Evolutionary conservation across 768 basidiomycete genomes (phyloP), one percentile per base, ranked within the genome.

Genomic region (Russula ochroleuca): DNA sequence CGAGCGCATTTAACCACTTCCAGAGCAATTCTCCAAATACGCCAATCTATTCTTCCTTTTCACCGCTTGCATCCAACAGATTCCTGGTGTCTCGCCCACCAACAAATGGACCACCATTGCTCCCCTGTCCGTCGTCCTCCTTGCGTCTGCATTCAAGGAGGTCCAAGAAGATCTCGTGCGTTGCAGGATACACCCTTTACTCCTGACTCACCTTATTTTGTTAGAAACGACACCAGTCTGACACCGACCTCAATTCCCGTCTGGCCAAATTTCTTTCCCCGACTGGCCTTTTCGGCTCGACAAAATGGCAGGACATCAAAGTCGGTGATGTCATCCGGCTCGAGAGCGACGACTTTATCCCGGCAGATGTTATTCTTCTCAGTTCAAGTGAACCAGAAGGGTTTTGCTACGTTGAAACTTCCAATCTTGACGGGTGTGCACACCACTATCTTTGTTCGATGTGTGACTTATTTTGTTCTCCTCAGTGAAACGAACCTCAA

Each of bases 31-130:
- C 79, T 94, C 92, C 49, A 93, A 97, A 84, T 98, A 98, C 73
- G 96, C 97, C 69, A 98, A 99, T 73, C 57, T 98, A 65, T 99
- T 99, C 81, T 99, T 99, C 81, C 80, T 99, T 63, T 98, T 99
- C 79, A 98, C 96, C 35, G 93, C 93, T 21, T 87, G 83, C 75
- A 98, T 98, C 54, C 96, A 98, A 72, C 97, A 99, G 78, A 94
- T 99, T 68, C 97, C 97, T 17, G 92, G 86, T 69, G 95, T 99
- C 8, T 99, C 97, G 1, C 97, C 97, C 17, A 98, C 96, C 3
- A 94, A 97, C 71, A 80, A 77, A 63, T 99, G 91, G 74, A 99
- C 97, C 2, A 99, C 97, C 9, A 95, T 99, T 73, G 90, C 79
- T 0, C 97, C 97, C 17, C 84, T 99, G 49, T 85, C 81, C 3